phyloP scores from a whole-genome alignment of 306 rosid genomes.

The Casuarina cunninghamiana region DNA sequence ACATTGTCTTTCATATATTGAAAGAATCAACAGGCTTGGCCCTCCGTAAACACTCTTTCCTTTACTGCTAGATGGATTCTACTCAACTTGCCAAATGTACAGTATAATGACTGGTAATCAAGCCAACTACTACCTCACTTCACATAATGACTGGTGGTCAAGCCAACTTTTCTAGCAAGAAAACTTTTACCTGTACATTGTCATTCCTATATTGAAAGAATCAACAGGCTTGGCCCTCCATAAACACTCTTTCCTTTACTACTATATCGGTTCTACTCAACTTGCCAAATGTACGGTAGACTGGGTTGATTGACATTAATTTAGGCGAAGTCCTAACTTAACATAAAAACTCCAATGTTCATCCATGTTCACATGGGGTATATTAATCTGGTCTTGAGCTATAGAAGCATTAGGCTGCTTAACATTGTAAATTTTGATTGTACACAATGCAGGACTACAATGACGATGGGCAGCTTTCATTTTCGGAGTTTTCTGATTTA shows the following conservation, averaged over 20 bases:
- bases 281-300: neutral
- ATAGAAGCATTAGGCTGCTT: neutral
- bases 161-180: too few relatives aligned
- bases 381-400: neutral
- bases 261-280: neutral
- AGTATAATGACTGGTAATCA: neutral
- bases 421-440: constrained; percentile 22
- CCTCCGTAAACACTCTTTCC: neutral
- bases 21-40: neutral
- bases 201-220: neutral
- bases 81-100: neutral
- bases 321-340: neutral
- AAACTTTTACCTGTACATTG: neutral
- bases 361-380: neutral
- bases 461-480: constrained; percentile 86
- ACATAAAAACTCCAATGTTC: neutral
- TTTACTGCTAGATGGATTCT: neutral
- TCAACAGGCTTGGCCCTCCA: neutral
- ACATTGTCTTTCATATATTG: neutral
- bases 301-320: neutral
- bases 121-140: too few relatives aligned
- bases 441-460: constrained; percentile 70
- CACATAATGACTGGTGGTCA: neutral
- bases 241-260: neutral
- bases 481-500: constrained; percentile 75